Base-by-base conservation (phyloP, 2,329 filamentous ascomycete genomes). In the Penicillium sp. region DNA sequence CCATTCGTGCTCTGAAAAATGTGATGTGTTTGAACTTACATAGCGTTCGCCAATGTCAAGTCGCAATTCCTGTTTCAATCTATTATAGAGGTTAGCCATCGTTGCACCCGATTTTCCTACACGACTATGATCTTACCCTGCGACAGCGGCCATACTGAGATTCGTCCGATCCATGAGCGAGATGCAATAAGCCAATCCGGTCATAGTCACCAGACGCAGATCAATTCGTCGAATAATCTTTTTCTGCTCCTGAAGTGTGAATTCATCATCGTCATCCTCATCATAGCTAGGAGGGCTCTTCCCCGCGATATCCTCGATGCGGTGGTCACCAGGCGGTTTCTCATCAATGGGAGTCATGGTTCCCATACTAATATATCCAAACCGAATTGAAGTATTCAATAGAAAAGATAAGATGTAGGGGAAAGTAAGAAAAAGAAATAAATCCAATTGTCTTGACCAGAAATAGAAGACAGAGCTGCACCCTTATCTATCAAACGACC, bases 101-200 rank as follows among this genome's bases (percentile, higher is more conserved):
- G 12, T 12, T 40, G 10, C 8, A 19, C 0, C 25, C 4, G 4
- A 9, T n/a, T 13, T 4, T 12, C 17, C 12, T 19, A 17, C 6
- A 29, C 4, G 7, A 9, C 2, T 33, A 15, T 7, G 17, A 4
- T 64, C 70, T 50, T 67, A 82, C 80, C 82, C 90, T 21, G 90
- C 89, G 70, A 93, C 88, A 46, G 84, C 84, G 41, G 89, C 89
- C 23, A 84, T 60, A 29, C 63, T 63, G 45, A 93, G 76, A 73
- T 93, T 93, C 2, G 88, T 91, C 33, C 90, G 81, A 69, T 94
- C 90, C 85, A 93, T 90, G 58, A 93, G 77, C 62, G 84, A 88
- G 66, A 90, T 81, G 70, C 88, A 90, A 73, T 93, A 93, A 76
- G 91, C 82, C 62, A 82, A 69, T 21, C 87, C 87, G 5, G 86